Percentiles rank a stretch among this genome's conserved stretches.
These are phyloP conservation scores for Entomortierella lignicola DNA, from an alignment of 192 early-diverging fungal species.

Conservation along the genomic window DNA sequence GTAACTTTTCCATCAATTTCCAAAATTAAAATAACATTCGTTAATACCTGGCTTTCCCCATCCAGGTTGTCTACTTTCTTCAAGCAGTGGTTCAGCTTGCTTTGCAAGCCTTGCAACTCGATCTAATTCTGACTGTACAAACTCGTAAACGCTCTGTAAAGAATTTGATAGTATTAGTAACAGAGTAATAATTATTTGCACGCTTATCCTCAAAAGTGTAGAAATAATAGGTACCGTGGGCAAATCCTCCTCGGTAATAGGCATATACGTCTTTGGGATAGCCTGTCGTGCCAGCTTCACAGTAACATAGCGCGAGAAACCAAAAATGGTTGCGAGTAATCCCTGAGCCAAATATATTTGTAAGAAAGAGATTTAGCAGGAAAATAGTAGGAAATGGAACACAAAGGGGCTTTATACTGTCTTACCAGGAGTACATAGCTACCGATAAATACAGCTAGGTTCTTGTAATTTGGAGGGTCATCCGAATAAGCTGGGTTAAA, in stretches of 20 bases:
- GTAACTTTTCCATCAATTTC: neutral
- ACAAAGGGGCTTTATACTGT: neutral
- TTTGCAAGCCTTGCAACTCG: constrained; percentile 52
- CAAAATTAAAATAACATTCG: neutral
- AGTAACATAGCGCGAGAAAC: constrained; percentile 60
- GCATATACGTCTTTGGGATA: constrained; percentile 67
- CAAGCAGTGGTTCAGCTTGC: constrained; percentile 53
- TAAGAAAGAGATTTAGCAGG: neutral
- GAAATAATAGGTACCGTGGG: constrained; percentile 55
- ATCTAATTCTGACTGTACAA: constrained; percentile 57
- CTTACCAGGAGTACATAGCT: constrained; percentile 62
- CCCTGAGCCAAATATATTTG: constrained; percentile 39
- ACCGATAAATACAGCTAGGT: constrained; percentile 59
- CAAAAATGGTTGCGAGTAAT: constrained; percentile 58
- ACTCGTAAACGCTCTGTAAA: constrained; percentile 56
- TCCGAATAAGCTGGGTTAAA: constrained; percentile 41
- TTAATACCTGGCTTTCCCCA: constrained; percentile 63
- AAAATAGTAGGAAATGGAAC: neutral
- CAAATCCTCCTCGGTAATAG: constrained; percentile 58
- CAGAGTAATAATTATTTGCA: neutral
- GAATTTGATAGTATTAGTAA: neutral
- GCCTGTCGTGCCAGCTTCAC: constrained; percentile 58
- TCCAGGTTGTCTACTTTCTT: constrained; percentile 61
- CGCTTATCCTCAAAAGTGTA: neutral
- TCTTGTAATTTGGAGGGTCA: constrained; percentile 56